Percentiles rank a stretch among this genome's conserved stretches.
These are phyloP conservation scores for Cryphonectria carpinicola DNA, from an alignment of 2,329 filamentous ascomycete genomes.

Conservation along the genomic window DNA sequence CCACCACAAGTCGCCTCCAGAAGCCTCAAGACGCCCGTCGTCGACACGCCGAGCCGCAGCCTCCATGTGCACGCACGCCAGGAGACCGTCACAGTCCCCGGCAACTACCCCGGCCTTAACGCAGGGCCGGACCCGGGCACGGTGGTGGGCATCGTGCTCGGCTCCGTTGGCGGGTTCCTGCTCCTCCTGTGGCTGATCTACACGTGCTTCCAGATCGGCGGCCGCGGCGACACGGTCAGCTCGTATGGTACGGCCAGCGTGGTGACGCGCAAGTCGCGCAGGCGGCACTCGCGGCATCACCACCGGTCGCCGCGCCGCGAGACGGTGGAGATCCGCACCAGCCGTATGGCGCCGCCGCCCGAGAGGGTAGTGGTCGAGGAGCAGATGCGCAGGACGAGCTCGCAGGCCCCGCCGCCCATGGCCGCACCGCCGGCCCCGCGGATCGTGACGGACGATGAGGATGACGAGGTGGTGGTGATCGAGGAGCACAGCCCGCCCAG, in stretches of 20 bases:
- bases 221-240: conserved; percentile 28
- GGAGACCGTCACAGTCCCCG: conserved; percentile 36
- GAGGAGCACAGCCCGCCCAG: conserved; percentile 39
- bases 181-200: conserved; percentile 41
- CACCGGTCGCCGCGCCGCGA: conserved; percentile 31
- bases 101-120: conserved; percentile 36
- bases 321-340: conserved; percentile 37
- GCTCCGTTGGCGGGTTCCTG: conserved; percentile 49
- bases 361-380: conserved; percentile 38
- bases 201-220: conserved; percentile 38
- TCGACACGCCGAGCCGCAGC: conserved; percentile 27
- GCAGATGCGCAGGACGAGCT: conserved; percentile 30
- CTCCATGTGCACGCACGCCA: conserved; percentile 28
- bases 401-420: conserved; percentile 20
- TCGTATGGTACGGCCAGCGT: conserved; percentile 33
- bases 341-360: conserved; percentile 17
- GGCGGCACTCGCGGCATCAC: conserved; percentile 30
- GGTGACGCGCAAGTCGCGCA: conserved; percentile 32
- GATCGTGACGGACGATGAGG: conserved; percentile 31
- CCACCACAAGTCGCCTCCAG: conserved; percentile 13
- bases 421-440: conserved; percentile 29
- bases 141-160: conserved; percentile 45
- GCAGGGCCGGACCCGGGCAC: conserved; percentile 39
- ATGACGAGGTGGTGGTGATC: conserved; percentile 42
- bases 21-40: conserved; percentile 15